These are phyloP conservation scores for Piper longum DNA, from an alignment of 164 flowering plant genomes.

Conservation along the genomic window DNA sequence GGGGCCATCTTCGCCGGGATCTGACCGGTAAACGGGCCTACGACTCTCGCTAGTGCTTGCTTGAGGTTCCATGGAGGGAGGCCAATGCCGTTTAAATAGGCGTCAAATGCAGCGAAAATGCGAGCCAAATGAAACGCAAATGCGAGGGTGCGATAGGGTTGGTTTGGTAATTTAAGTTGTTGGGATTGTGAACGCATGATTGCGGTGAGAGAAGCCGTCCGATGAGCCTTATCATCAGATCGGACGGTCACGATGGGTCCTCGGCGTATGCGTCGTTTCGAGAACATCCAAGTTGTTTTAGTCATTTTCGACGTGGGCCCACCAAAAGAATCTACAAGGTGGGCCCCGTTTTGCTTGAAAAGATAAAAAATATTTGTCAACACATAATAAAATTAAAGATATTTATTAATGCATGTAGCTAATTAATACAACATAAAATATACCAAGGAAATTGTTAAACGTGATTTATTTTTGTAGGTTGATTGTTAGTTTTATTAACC, in stretches of 20 bases:
- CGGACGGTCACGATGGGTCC: slow-evolving; percentile 16
- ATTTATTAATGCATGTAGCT: too few relatives aligned
- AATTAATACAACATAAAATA: too few relatives aligned
- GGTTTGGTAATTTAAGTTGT: slow-evolving; percentile 5
- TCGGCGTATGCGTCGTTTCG: neutral
- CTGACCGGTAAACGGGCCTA: neutral
- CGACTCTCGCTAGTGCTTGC: slow-evolving; percentile 12
- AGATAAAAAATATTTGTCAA: too few relatives aligned
- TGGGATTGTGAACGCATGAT: slow-evolving; percentile 11
- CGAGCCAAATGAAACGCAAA: slow-evolving; percentile 17
- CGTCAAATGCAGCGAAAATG: slow-evolving; percentile 16
- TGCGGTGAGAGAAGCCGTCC: slow-evolving; percentile 4
- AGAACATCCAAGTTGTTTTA: neutral
- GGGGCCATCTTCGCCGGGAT: slow-evolving; percentile 24
- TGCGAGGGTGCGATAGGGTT: slow-evolving; percentile 6
- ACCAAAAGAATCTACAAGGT: neutral
- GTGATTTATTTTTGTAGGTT: too few relatives aligned
- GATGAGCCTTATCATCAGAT: slow-evolving; percentile 12
- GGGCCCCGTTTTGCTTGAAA: too few relatives aligned
- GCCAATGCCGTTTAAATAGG: slow-evolving; percentile 22
- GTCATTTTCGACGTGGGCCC: neutral
- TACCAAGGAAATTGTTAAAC: too few relatives aligned
- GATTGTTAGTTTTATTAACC: too few relatives aligned
- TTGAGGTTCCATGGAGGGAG: slow-evolving; percentile 6
- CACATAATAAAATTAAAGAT: too few relatives aligned